Evolutionary conservation across 306 rosid genomes (phyloP), one percentile per base, ranked within the genome.

Genomic region (Lotus japonicus): DNA sequence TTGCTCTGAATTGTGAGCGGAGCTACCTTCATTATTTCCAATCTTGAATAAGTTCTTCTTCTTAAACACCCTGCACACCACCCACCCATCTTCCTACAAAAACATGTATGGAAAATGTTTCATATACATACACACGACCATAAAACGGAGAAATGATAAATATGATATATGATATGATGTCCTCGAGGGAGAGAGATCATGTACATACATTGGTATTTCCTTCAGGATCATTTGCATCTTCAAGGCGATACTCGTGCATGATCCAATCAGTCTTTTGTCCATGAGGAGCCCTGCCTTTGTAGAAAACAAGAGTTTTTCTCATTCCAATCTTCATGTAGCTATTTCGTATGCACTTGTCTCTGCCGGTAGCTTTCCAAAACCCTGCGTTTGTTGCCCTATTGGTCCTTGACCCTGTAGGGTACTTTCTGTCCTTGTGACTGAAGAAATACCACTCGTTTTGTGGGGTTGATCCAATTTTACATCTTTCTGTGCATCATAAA

Each of bases 391-490:
- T 94, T 13, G 98, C 98, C 57, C 98, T 71, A 15, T 94, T 94
- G 0, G 98, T 94, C 80, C 98, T 85, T 13, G 98, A 90, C n/a
- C 98, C 98, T 2, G 98, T 94, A 1, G 98, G 98, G 51, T 94
- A 94, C 72, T 94, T 94, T 75, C 92, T 83, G 39, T 94, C 98
- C 75, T 92, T 94, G 83, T 94, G 98, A 81, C 98, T 94, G 77
- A 94, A 94, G 73, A 94, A 94, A 70, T 86, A 94, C 98, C 97
- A 94, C 74, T 94, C 98, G 23, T 94, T 94, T 43, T 94, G 98
- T 18, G 98, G 98, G 6, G 95, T 94, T 50, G 98, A 90, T 7
- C 98, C 98, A 6, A 94, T 94, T 76, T 70, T 86, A 41, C 98
- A 94, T 83, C 84, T 90, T 73, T 94, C 98, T 92, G 60, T 44